phyloP scores from a whole-genome alignment of 75 land plant genomes.

The Isoetes taiwanensis region DNA sequence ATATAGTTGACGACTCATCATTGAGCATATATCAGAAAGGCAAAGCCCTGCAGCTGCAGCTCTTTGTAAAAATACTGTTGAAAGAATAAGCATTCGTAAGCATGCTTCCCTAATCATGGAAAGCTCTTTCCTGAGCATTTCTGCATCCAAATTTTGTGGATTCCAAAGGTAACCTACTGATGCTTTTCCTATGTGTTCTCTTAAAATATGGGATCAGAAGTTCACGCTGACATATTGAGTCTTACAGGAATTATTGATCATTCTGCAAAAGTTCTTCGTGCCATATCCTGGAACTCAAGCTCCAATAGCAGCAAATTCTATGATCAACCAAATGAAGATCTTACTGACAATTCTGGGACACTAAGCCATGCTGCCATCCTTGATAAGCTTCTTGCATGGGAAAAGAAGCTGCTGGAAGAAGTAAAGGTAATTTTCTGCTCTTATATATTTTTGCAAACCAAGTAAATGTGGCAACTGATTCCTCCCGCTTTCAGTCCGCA shows the following conservation, averaged over 20 bases:
- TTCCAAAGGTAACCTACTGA: constrained; percentile 31
- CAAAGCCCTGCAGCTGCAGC: no score
- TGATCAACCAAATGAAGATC: constrained; percentile 30
- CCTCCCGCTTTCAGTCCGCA: constrained; percentile 24
- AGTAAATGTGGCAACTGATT: background rate
- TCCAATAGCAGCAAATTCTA: no score
- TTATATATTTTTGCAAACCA: constrained; percentile 5
- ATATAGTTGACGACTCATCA: no score
- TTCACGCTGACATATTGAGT: no score
- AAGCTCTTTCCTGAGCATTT: no score
- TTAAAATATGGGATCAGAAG: background rate
- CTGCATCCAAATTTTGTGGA: no score
- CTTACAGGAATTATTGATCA: constrained; percentile 60
- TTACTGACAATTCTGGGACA: constrained; percentile 34
- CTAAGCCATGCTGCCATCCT: constrained; percentile 61
- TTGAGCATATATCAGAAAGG: no score
- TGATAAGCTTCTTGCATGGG: constrained; percentile 83
- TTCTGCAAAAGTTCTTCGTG: constrained; percentile 54
- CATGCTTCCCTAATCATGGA: no score
- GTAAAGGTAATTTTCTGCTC: constrained; percentile 49
- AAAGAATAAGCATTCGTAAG: no score
- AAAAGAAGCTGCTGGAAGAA: constrained; percentile 77
- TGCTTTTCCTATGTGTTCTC: background rate
- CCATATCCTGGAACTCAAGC: constrained; percentile 64
- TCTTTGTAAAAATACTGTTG: no score